Evolutionary conservation across 177 flowering plant species (phyloP).

Genomic region (Vitis hybrid): DNA sequence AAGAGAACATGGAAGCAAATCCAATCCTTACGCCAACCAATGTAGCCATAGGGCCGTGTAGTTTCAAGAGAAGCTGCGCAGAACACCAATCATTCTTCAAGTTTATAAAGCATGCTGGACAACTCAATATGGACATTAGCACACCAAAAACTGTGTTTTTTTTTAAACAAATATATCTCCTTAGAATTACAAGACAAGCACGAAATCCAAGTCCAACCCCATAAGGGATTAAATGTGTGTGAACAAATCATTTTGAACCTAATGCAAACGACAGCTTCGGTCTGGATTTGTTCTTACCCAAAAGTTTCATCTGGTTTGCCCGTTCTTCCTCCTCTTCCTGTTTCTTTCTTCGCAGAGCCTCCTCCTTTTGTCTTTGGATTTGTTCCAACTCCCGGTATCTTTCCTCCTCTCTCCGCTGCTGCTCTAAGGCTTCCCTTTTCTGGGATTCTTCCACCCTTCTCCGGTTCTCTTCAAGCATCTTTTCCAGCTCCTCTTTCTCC

Average conservation of each 20-base stretch:
- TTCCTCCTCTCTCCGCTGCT: conserved; percentile 82
- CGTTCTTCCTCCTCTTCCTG: conserved; percentile 90
- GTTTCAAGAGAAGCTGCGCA: no score
- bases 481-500: conserved; percentile 88
- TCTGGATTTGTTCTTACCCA: conserved; percentile 97
- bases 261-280: conserved; percentile 91
- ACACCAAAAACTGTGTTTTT: neutral
- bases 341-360: conserved; percentile 84
- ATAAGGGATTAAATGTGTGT: neutral
- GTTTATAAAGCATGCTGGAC: neutral
- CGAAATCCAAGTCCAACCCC: neutral
- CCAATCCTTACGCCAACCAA: no score
- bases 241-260: conserved; percentile 57
- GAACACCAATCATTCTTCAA: neutral
- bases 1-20: no score
- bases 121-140: neutral
- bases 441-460: conserved; percentile 83
- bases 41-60: no score
- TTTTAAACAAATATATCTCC: neutral
- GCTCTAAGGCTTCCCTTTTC: conserved; percentile 81
- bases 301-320: conserved; percentile 68
- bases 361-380: conserved; percentile 86
- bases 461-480: conserved; percentile 81
- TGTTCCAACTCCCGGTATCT: conserved; percentile 78
- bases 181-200: neutral